A percentile compares a stretch with the other conserved stretches of the same genome.
phyloP scores from a whole-genome alignment of 2,329 filamentous ascomycete species.

The Botrytis hyacinthi region DNA sequence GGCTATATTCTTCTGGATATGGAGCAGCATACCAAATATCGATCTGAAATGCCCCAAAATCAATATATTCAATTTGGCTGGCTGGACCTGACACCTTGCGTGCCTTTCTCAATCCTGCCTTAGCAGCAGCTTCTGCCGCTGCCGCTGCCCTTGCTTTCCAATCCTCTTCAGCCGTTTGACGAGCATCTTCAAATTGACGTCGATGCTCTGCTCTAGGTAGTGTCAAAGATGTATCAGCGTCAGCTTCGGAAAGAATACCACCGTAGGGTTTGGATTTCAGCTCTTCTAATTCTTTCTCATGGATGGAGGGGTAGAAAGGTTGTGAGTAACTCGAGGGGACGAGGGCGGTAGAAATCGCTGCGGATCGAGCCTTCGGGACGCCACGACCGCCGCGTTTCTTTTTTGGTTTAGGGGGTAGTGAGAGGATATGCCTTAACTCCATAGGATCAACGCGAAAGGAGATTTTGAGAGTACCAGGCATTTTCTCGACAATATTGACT shows the following conservation, averaged over 20 bases:
- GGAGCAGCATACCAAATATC: slow-evolving; percentile 99
- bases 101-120: slow-evolving; percentile 61
- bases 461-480: slow-evolving; percentile 48
- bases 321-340: slow-evolving; percentile 33
- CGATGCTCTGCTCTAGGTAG: slow-evolving; percentile 78
- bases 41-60: slow-evolving; percentile 96
- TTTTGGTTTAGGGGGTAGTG: slow-evolving; percentile 56
- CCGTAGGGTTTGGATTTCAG: slow-evolving; percentile 92
- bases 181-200: slow-evolving; percentile 83
- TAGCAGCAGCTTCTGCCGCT: slow-evolving; percentile 65
- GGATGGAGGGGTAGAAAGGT: slow-evolving; percentile 57
- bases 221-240: slow-evolving; percentile 89
- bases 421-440: slow-evolving; percentile 60
- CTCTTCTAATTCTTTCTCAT: slow-evolving; percentile 86
- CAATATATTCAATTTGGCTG: slow-evolving; percentile 98
- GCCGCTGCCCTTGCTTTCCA: slow-evolving; percentile 70
- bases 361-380: slow-evolving; percentile 43
- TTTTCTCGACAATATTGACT: slow-evolving; percentile 41
- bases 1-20: slow-evolving; percentile 96
- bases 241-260: slow-evolving; percentile 81
- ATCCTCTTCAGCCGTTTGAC: slow-evolving; percentile 86
- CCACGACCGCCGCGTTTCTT: slow-evolving; percentile 47
- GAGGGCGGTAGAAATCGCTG: slow-evolving; percentile 34
- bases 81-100: slow-evolving; percentile 80
- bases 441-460: slow-evolving; percentile 56